Evolutionary conservation across 176 grass and related monocot genomes (phyloP), one percentile per base, ranked within the genome.

Genomic region (Avena eriantha): DNA sequence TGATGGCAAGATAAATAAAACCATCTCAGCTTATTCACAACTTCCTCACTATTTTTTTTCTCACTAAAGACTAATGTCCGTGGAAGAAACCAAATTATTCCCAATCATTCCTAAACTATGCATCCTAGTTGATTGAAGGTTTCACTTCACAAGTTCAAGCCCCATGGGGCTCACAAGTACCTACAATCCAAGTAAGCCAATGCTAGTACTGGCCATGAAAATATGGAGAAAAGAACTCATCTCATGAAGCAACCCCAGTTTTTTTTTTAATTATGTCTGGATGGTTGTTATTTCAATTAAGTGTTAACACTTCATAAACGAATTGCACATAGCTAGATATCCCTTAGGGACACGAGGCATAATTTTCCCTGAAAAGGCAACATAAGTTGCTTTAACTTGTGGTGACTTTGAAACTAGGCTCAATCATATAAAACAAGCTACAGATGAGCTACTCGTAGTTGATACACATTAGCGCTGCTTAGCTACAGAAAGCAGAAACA

Each of bases 1-100:
- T n/a, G 26, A 76, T 18, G n/a, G 43, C 17, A 84, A 76, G 36
- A 84, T 15, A 73, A 64, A 8, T 21, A 19, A 69, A 82, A 55
- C 5, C 55, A 75, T 61, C 26, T 49, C 51, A 26, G 14, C 53
- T 17, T 83, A 75, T 39, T 43, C 36, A 56, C 48, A 67, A 55
- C 8, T 63, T 67, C 31, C 21, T 56, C 54, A 69, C 16, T 11
- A 55, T 29, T 29, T 29, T 29, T 29, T 29, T 67, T 45, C 21
- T 56, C 54, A 69, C 16, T 11, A 55, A 55, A 77, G 16, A 76
- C 17, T 43, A 55, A 65, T 12, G 21, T 39, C 13, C 31, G 1
- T 13, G 29, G 33, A 77, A 64, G 26, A 53, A 53, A 77, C 11
- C 14, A 1, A 86, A 77, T 48, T 66, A 75, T 17, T 65, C 21